Evolutionary conservation across 345 rosid species (phyloP).

Genomic region (thale cress (Arabidopsis thaliana)): TAIR10.1 NC_003070.9:9799501-9800000

Average conservation of each 20-base stretch:
- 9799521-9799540: background rate
- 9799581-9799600: background rate
- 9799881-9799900: background rate
- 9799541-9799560: background rate
- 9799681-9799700: too few relatives aligned
- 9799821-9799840: background rate
- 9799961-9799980: conserved; percentile 4
- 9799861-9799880: background rate
- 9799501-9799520: too few relatives aligned
- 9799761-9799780: background rate
- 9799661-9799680: background rate
- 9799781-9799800: background rate
- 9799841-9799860: background rate
- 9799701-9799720: too few relatives aligned
- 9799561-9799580: background rate
- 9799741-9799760: background rate
- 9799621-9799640: conserved; percentile 3
- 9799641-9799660: conserved; percentile 8
- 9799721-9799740: background rate
- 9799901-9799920: background rate
- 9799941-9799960: conserved; percentile 1
- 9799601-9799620: background rate
- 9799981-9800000: background rate
- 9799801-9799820: background rate
- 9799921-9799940: background rate